Conservation (phyloP, 2,329 filamentous ascomycete genomes). For the Alternaria arborescens region DNA sequence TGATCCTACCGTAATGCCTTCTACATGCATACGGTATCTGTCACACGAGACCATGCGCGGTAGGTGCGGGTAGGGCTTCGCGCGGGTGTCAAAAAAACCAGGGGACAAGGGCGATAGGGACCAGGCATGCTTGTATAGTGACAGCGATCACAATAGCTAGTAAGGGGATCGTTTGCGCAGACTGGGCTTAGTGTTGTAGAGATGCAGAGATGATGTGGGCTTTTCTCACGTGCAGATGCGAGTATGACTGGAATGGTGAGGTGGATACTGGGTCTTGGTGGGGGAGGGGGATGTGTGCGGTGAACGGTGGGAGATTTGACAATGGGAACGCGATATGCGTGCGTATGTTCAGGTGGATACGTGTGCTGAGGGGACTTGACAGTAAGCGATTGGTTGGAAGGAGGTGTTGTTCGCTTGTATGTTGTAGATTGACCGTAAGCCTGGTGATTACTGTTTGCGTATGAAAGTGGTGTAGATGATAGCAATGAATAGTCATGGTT, state of each 20-base stretch:
- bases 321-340: constrained; percentile 1
- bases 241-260: constrained; percentile 17
- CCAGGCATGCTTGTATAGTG: constrained; percentile 8
- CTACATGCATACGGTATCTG: neutral
- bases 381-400: constrained; percentile 1
- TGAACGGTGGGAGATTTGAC: constrained; percentile 4
- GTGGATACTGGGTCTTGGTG: constrained; percentile 3
- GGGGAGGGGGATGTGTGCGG: neutral
- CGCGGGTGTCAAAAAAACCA: neutral
- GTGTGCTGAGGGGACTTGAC: neutral
- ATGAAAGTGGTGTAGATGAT: neutral
- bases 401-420: neutral
- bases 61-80: constrained; percentile 20
- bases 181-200: neutral
- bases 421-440: neutral
- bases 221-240: constrained; percentile 13
- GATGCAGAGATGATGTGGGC: neutral
- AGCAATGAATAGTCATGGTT: neutral
- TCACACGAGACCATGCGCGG: constrained; percentile 10
- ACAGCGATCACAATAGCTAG: neutral
- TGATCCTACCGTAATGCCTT: neutral
- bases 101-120: neutral
- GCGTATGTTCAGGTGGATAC: neutral
- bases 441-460: neutral
- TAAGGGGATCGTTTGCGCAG: neutral